Evolutionary conservation across 2,329 filamentous ascomycete genomes (phyloP).

Genomic region (Aspergillus arachidicola): DNA sequence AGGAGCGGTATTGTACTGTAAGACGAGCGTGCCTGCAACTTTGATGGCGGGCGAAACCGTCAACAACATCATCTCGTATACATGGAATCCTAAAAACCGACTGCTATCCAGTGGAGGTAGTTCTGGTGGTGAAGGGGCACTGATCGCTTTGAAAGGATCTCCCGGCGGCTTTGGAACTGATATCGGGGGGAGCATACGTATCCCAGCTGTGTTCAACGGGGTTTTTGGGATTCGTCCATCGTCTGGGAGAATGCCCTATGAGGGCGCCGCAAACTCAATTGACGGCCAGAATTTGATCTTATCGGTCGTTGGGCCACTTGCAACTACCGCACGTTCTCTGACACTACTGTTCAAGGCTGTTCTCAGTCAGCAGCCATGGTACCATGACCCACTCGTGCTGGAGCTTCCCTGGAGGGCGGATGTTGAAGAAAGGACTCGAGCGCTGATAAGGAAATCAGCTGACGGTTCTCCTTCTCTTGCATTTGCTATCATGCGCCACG

Average conservation of each 20-base stretch:
- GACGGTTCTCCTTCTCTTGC: slow-evolving; percentile 45
- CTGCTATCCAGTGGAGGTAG: slow-evolving; percentile 59
- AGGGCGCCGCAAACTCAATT: slow-evolving; percentile 64
- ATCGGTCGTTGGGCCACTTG: slow-evolving; percentile 66
- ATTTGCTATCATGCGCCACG: slow-evolving; percentile 58
- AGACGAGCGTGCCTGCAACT: slow-evolving; percentile 59
- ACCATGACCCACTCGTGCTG: slow-evolving; percentile 65
- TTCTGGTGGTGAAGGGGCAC: slow-evolving; percentile 61
- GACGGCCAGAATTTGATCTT: slow-evolving; percentile 66
- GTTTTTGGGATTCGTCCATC: slow-evolving; percentile 61
- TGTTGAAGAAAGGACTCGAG: slow-evolving; percentile 35
- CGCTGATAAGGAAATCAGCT: slow-evolving; percentile 42
- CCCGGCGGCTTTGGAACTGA: slow-evolving; percentile 63
- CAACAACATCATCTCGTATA: slow-evolving; percentile 64
- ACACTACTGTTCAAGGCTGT: slow-evolving; percentile 60
- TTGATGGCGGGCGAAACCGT: slow-evolving; percentile 62
- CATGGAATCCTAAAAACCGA: slow-evolving; percentile 60
- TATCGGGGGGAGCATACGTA: slow-evolving; percentile 59
- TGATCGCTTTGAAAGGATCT: slow-evolving; percentile 57
- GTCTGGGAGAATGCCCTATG: slow-evolving; percentile 55
- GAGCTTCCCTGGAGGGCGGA: slow-evolving; percentile 67
- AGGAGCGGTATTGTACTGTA: slow-evolving; percentile 59
- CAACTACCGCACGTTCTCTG: slow-evolving; percentile 57
- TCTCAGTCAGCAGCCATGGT: slow-evolving; percentile 64
- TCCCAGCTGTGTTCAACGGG: slow-evolving; percentile 63